Base-by-base conservation (phyloP, 495 filamentous ascomycete genomes). In the Trichoderma gamsii region DNA sequence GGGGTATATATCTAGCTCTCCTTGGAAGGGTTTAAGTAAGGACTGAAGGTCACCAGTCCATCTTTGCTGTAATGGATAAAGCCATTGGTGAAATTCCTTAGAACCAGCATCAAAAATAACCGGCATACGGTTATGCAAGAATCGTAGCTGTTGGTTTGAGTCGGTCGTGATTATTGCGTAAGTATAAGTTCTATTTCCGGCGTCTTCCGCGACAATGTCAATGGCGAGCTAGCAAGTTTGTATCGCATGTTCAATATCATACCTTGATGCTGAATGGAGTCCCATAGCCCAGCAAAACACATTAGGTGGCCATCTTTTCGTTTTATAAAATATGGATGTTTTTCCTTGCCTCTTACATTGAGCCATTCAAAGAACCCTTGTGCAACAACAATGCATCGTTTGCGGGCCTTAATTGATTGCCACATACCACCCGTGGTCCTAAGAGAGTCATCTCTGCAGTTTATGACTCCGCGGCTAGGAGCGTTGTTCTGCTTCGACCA, bases 291-390 rank as follows among this genome's bases (percentile, higher is more conserved):
- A 18, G 95, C 95, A 72, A 98, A 87, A 69, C 84, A 91, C 89
- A 99, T 92, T 71, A 97, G 74, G 70, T 87, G 82, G 0, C 90
- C 92, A 74, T 97, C 95, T 72, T 87, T 90, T 16, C 92, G 81
- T 73, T 88, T 90, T 12, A 91, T 82, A 74, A 84, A 98, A 76
- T 97, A 87, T 49, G 95, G 95, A 0, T 93, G 79, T 77, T 88
- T 92, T 69, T 92, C 88, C 71, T 91, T 94, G 1, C 87, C 83
- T 0, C 86, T 87, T 35, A 87, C 91, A 76, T 95, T 92, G 66
- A 95, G 77, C 95, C 95, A 99, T 76, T 99, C 95, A 76, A 94
- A 99, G 78, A 97, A 99, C 3, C 95, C 95, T 77, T 97, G 88
- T 16, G 89, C 92, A 4, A 94, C 71, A 2, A 99, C 87, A 52